These are phyloP conservation scores for Irpex sp. DNA, from an alignment of 1,284 basidiomycete species.

Conservation along the genomic window DNA sequence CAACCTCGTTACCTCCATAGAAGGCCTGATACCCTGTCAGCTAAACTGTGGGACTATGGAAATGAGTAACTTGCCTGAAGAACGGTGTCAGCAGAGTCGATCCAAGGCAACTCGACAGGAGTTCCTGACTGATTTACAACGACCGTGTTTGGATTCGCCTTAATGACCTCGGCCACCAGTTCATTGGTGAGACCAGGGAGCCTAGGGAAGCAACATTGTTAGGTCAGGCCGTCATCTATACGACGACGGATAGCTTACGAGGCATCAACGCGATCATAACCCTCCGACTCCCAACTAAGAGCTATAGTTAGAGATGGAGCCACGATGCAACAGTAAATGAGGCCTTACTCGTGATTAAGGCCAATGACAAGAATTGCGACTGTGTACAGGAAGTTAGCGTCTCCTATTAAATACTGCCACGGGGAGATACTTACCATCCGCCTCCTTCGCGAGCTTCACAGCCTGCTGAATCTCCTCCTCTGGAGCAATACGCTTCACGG, in stretches of 20 bases:
- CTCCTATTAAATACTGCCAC: no score
- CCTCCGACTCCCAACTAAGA: conserved; percentile 70
- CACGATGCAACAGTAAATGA: neutral
- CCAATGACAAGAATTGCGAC: conserved; percentile 73
- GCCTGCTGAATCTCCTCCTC: conserved; percentile 64
- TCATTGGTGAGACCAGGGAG: conserved; percentile 78
- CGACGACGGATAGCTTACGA: conserved; percentile 14
- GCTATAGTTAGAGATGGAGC: neutral
- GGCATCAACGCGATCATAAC: conserved; percentile 64
- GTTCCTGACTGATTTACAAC: conserved; percentile 85
- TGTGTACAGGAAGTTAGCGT: neutral
- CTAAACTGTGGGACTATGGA: neutral
- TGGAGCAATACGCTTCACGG: conserved; percentile 58
- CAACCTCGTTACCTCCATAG: conserved; percentile 85
- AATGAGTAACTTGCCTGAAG: conserved; percentile 14
- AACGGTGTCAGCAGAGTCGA: conserved; percentile 64
- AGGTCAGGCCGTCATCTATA: neutral
- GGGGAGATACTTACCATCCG: conserved; percentile 47
- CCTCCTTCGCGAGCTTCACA: conserved; percentile 65
- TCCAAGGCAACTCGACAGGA: conserved; percentile 79
- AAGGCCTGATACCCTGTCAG: conserved; percentile 57
- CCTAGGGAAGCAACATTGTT: conserved; percentile 35
- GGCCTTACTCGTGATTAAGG: conserved; percentile 61
- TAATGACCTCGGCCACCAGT: conserved; percentile 66
- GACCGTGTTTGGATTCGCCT: conserved; percentile 72